Evolutionary conservation across 2,329 filamentous ascomycete genomes (phyloP), one percentile per base, ranked within the genome.

Genomic region (Fusarium devonianum): DNA sequence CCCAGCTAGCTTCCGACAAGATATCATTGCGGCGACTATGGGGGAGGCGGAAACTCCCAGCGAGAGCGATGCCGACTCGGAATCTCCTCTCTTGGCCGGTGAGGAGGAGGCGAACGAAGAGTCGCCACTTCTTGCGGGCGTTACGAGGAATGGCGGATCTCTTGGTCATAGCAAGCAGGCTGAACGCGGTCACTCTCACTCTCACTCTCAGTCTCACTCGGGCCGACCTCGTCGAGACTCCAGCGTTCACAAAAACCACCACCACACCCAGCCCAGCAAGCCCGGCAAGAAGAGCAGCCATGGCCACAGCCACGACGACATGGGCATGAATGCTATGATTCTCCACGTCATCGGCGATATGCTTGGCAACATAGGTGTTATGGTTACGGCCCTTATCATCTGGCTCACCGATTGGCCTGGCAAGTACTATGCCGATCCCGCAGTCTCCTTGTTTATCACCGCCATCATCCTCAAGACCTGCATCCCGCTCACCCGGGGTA

Each of bases 391-490:
- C 4, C 80, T 95, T 25, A 80, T 94, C 69, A 97, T 99, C 74
- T 97, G 92, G 92, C 80, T 96, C 48, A 94, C 91, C 2, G 78
- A 88, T 42, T 96, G 84, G 79, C 80, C 82, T 5, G 92, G 88
- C 76, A 87, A 90, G 58, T 89, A 84, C 75, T 97, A 97, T 68
- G 88, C 90, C 32, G 94, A 99, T 68, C 94, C 94, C 0, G 84
- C 85, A 13, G 93, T 99, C 51, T 99, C 94, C 0, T 84, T 99
- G 12, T 82, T 97, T 72, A 99, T 99, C 72, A 97, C 94, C 2
- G 73, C 92, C 50, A 88, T 88, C 63, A 88, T 89, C 53, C 80
- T 88, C 50, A 81, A 81, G 58, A 90, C 89, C 1, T 88, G 89
- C 7, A 83, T 94, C 38, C 90, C 90, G 2, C 83, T 95, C 16